Percentiles rank a stretch among this genome's conserved stretches.
Conservation (phyloP, 805 yeast genomes). For the Myxozyma mucilagina region DNA sequence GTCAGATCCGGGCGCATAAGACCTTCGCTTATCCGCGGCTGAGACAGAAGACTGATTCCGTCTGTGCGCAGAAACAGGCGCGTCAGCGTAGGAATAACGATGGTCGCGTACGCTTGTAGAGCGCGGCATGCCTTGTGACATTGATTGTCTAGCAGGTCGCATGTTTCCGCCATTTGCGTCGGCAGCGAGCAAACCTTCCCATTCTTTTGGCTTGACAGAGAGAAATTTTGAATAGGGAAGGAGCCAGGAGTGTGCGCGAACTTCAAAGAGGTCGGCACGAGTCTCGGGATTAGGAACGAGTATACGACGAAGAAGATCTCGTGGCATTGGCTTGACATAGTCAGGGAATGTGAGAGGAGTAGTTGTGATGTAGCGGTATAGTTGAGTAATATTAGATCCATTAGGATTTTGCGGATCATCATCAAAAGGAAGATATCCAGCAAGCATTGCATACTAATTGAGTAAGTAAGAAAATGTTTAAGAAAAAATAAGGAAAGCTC, state of each 20-base stretch:
- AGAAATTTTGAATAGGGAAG: constrained; percentile 79
- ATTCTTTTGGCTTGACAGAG: constrained; percentile 81
- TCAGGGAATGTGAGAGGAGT: constrained; percentile 96
- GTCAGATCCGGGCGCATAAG: constrained; percentile 2
- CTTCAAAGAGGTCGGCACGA: constrained; percentile 66
- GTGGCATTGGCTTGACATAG: constrained; percentile 82
- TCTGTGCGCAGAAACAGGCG: neutral
- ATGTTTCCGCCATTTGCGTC: neutral
- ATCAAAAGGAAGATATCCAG: constrained; percentile 96
- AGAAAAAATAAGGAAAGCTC: neutral
- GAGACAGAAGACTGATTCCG: constrained; percentile 4
- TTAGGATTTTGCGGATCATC: constrained; percentile 97
- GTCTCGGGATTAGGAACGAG: constrained; percentile 75
- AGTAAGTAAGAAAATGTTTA: neutral
- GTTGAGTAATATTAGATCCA: constrained; percentile 86
- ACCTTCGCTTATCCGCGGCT: constrained; percentile 10
- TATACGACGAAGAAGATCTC: constrained; percentile 84
- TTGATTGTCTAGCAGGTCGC: constrained; percentile 13
- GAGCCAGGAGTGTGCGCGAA: constrained; percentile 85
- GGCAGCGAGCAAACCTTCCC: constrained; percentile 60
- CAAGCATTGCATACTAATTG: constrained; percentile 78
- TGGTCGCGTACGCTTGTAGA: constrained; percentile 12
- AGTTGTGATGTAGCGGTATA: constrained; percentile 87
- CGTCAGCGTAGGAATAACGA: constrained; percentile 4
- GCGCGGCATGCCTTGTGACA: constrained; percentile 12